Base-by-base conservation (phyloP, 371 early-diverging fungal species). In the Circinella minor region DNA sequence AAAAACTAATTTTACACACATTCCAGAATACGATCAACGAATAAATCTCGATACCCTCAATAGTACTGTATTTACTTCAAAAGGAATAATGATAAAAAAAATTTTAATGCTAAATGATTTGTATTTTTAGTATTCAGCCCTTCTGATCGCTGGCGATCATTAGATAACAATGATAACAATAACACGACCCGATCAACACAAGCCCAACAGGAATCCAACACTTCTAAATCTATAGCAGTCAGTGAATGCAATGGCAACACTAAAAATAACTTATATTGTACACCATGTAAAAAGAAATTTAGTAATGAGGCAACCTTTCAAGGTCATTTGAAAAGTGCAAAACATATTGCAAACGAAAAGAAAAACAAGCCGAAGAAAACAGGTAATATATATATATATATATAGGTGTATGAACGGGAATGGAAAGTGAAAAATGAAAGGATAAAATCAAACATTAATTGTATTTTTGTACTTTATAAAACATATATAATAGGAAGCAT, bases 221-320 rank as follows among this genome's bases (percentile, higher is more conserved):
- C 8, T 55, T n/a, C 55, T 17, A 57, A 57, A 34, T 27, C 57
- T 27, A 9, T 34, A 17, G 27, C 36, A 1, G 27, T 34, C 10
- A 20, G 1, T 10, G 57, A 8, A 1, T 11, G 2, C 6, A n/a
- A 51, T n/a, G 6, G 15, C 0, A 51, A 51, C 51, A 51, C 8
- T 15, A n/a, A 51, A 0, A 47, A 71, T 34, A 76, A 78, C n/a
- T 64, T 72, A n/a, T 83, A 81, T 67, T 83, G 84, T 63, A 65
- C 70, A 27, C 69, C 77, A 3, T 83, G 84, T 55, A 83, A 80
- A 51, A 83, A 81, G 43, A 83, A 81, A 54, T 83, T 83, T 55
- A 80, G 65, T 43, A 81, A 81, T 48, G 74, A 71, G 17, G 71
- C 77, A 17, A 83, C 81, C 0, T 80, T 66, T 68, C 67, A 73